Base-by-base conservation (phyloP, 306 rosid genomes). In the Luffa acutangula region DNA sequence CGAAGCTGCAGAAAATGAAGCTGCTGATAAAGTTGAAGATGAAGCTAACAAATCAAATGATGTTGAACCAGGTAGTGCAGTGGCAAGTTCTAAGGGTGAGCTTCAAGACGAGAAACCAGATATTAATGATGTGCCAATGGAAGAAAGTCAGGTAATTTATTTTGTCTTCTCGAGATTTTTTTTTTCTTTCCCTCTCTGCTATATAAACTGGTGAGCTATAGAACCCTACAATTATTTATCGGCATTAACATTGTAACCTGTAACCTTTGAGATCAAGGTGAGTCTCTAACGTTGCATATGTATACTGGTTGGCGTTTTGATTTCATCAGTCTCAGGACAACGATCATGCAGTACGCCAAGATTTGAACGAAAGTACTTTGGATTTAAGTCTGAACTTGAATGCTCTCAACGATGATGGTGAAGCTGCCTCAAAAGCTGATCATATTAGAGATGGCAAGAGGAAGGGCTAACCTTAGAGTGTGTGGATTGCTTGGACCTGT, bases 321-420 rank as follows among this genome's bases (percentile, higher is more conserved):
- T 87, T 83, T 66, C 58, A 72, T 46, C 31, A 7, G 8, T 48
- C 78, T 73, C 91, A 88, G 96, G 93, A 87, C 56, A 87, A 86
- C 49, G 84, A 81, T 82, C 90, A 86, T 78, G 82, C 81, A 71
- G 94, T 91, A 25, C 88, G 97, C 56, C 99, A 95, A 88, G 99
- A 95, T 88, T 90, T 95, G 85, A 95, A 93, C 48, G 97, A 92
- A 83, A 94, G 96, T 79, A 93, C 95, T 46, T 80, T 95, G 89
- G 97, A 95, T 85, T 87, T 95, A 80, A 87, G 99, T 86, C 86
- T 95, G 89, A 96, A 94, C 62, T 87, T 91, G 87, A 93, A 91
- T 64, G 91, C 87, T 25, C 91, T 86, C 63, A 93, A 90, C 4
- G 87, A 86, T 3, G 91, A 87, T n/a, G 84, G 60, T 37, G 87